Percentiles rank a stretch among this genome's conserved stretches.
Conservation (phyloP, 768 basidiomycete species). For the Lactarius quietus region DNA sequence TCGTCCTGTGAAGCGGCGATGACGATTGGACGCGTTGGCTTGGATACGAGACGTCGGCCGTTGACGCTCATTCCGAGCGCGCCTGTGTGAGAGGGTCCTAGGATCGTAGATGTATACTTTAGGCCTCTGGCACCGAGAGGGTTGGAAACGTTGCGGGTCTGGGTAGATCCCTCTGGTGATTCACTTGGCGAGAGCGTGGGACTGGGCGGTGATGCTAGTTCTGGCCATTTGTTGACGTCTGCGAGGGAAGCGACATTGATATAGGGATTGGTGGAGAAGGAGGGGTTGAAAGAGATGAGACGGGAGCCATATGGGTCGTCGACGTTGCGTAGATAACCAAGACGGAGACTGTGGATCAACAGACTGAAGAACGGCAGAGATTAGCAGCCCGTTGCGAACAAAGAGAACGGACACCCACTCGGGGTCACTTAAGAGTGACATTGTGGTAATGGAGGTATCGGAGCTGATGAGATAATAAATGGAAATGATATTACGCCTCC, state of each 20-base stretch:
- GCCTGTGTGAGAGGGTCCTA: slow-evolving; percentile 64
- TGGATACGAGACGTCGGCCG: slow-evolving; percentile 35
- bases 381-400: neutral
- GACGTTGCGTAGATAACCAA: slow-evolving; percentile 84
- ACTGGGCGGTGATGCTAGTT: slow-evolving; percentile 66
- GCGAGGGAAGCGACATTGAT: slow-evolving; percentile 76
- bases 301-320: slow-evolving; percentile 83
- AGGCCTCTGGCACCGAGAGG: slow-evolving; percentile 53
- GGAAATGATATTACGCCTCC: neutral
- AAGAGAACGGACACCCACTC: slow-evolving; percentile 14
- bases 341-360: slow-evolving; percentile 79
- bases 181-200: slow-evolving; percentile 76
- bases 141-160: slow-evolving; percentile 32
- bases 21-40: neutral
- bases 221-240: slow-evolving; percentile 80
- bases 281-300: slow-evolving; percentile 74
- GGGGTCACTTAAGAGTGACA: slow-evolving; percentile 27
- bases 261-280: slow-evolving; percentile 79
- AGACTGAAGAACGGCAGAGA: slow-evolving; percentile 39
- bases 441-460: neutral
- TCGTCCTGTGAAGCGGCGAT: slow-evolving; percentile 1
- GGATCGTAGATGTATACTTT: slow-evolving; percentile 87
- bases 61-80: slow-evolving; percentile 74
- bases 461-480: neutral
- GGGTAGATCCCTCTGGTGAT: slow-evolving; percentile 38